These are phyloP conservation scores for Giardia duodenalis DNA, from an alignment of 208 protist genomes.

Conservation along the genomic window DNA sequence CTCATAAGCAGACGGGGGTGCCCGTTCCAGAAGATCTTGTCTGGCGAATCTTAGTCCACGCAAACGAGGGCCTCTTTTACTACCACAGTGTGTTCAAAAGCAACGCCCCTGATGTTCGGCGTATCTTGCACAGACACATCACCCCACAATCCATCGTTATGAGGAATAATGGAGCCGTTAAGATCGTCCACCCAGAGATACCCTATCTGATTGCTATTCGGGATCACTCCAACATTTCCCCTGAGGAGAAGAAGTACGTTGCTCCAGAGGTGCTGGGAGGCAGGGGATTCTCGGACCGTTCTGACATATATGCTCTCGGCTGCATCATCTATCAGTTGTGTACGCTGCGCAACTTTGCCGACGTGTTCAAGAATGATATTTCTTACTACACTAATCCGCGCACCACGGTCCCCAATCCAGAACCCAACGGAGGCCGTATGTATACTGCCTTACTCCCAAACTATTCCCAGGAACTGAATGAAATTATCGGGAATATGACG, in stretches of 20 bases:
- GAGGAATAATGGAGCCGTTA: not conserved
- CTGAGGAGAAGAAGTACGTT: not conserved
- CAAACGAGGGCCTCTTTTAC: not conserved
- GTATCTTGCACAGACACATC: not conserved
- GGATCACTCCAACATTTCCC: not conserved
- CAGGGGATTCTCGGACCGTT: conserved; percentile 65
- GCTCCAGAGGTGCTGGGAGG: conserved; percentile 68
- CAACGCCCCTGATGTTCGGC: not conserved
- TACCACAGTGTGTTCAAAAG: conserved; percentile 12
- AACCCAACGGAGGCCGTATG: not conserved
- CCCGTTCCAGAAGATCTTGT: not conserved
- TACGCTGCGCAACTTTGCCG: conserved; percentile 37
- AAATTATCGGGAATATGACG: not conserved
- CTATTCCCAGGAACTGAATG: not conserved
- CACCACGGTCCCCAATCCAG: not conserved
- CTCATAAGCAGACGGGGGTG: not conserved
- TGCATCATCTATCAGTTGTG: conserved; percentile 45
- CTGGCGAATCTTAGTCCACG: not conserved
- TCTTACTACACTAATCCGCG: not conserved
- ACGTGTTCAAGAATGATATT: not conserved
- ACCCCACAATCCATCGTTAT: not conserved
- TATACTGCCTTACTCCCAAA: not conserved
- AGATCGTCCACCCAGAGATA: not conserved
- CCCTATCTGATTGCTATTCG: not conserved
- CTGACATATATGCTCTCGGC: conserved; percentile 24